Conservation (phyloP, 805 yeast genomes). For the Ogataea ramenticola region DNA sequence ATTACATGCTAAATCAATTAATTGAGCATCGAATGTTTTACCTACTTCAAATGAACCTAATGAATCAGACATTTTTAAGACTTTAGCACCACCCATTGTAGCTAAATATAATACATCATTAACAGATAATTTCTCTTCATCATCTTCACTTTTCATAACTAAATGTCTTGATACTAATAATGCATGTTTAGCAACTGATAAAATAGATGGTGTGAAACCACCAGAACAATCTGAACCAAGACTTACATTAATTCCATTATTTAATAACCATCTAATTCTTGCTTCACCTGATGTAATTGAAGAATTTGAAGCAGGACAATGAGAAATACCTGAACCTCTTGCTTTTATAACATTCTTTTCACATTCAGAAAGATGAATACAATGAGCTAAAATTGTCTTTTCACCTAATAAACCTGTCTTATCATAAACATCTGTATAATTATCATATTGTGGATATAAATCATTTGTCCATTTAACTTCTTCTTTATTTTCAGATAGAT, state of each 20-base stretch:
- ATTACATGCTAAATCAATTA: conserved; percentile 47
- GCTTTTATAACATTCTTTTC: conserved; percentile 52
- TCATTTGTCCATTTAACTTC: conserved; percentile 67
- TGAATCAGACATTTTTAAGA: conserved; percentile 44
- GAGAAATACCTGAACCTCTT: conserved; percentile 62
- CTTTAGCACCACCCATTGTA: conserved; percentile 80
- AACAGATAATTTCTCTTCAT: conserved; percentile 42
- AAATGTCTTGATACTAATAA: conserved; percentile 59
- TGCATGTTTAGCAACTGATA: conserved; percentile 59
- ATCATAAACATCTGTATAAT: conserved; percentile 71
- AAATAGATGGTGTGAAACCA: conserved; percentile 56
- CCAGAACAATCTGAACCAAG: conserved; percentile 73
- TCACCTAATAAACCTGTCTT: conserved; percentile 46
- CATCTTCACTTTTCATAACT: conserved; percentile 42
- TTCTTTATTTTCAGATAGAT: conserved; percentile 64
- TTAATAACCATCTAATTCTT: conserved; percentile 57
- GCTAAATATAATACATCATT: conserved; percentile 70
- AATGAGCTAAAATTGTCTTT: conserved; percentile 79
- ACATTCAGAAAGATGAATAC: conserved; percentile 57
- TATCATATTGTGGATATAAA: conserved; percentile 60
- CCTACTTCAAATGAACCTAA: conserved; percentile 70
- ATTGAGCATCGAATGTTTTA: conserved; percentile 75
- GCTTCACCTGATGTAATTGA: conserved; percentile 84
- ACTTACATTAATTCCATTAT: conserved; percentile 61
- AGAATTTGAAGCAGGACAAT: conserved; percentile 85